A percentile compares a stretch with the other conserved stretches of the same genome.
These are phyloP conservation scores for Senecio squalidus DNA, from an alignment of 140 eudicot species.

Conservation along the genomic window DNA sequence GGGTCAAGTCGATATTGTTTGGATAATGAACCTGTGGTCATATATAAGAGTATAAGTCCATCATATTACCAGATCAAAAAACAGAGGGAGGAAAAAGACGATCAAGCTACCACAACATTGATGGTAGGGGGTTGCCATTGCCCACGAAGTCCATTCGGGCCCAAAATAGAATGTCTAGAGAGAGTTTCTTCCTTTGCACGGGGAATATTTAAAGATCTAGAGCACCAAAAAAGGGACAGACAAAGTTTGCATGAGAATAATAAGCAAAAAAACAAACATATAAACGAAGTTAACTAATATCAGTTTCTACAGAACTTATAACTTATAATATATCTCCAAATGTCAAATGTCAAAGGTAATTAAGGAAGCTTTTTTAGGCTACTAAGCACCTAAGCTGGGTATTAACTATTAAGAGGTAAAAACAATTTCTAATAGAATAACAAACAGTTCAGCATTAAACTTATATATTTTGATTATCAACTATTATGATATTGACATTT, in stretches of 20 bases:
- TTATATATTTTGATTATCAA: background rate
- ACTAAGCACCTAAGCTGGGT: no score
- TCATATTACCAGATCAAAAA: background rate
- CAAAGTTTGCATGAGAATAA: slow-evolving; percentile 11
- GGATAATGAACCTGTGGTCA: slow-evolving; percentile 75
- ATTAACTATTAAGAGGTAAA: background rate
- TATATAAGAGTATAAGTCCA: slow-evolving; percentile 3
- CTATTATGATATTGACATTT: background rate
- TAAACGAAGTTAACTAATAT: no score
- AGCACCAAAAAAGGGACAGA: slow-evolving; percentile 14
- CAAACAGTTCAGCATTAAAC: background rate
- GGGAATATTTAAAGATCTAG: slow-evolving; percentile 58
- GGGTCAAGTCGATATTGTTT: slow-evolving; percentile 64
- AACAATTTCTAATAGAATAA: background rate
- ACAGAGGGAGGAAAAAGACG: background rate
- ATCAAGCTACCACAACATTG: slow-evolving; percentile 43
- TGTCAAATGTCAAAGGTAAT: background rate
- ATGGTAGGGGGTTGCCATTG: slow-evolving; percentile 75
- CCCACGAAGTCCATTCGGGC: slow-evolving; percentile 90
- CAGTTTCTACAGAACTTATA: background rate
- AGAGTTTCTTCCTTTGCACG: slow-evolving; percentile 94
- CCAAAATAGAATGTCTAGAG: slow-evolving; percentile 84
- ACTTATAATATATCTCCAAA: background rate
- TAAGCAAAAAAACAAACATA: background rate
- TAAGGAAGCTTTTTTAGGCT: background rate